Percentiles rank a stretch among this genome's conserved stretches.
These are phyloP conservation scores for Fusarium anguioides DNA, from an alignment of 2,329 filamentous ascomycete species.

Conservation along the genomic window DNA sequence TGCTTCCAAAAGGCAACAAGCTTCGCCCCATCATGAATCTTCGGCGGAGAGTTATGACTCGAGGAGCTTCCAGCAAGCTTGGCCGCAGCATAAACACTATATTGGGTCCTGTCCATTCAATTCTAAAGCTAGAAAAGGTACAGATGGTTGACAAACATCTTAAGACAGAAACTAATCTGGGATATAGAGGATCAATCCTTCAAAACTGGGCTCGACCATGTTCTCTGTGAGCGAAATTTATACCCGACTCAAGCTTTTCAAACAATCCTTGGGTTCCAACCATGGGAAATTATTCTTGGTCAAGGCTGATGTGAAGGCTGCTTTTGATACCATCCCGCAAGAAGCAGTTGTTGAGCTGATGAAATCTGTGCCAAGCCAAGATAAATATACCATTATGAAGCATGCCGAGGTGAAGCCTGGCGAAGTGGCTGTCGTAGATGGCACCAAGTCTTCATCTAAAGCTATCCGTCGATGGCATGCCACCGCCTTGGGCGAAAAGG, in stretches of 20 bases:
- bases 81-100: constrained; percentile 58
- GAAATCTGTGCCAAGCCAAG: constrained; percentile 63
- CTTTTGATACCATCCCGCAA: constrained; percentile 97
- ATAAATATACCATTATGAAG: constrained; percentile 76
- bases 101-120: constrained; percentile 78
- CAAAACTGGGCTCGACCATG: constrained; percentile 79
- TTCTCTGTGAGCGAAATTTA: constrained; percentile 87
- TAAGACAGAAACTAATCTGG: constrained; percentile 22
- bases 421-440: constrained; percentile 44
- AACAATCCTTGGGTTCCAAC: constrained; percentile 56
- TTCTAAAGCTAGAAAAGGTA: constrained; percentile 83
- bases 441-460: constrained; percentile 47
- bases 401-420: constrained; percentile 76
- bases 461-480: constrained; percentile 63
- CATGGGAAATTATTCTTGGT: constrained; percentile 78
- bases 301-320: constrained; percentile 90
- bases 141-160: not conserved
- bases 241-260: constrained; percentile 76
- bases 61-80: constrained; percentile 72
- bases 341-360: constrained; percentile 76
- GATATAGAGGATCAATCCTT: constrained; percentile 60
- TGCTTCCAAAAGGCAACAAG: constrained; percentile 82
- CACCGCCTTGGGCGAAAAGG: constrained; percentile 58
- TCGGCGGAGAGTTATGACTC: constrained; percentile 68
- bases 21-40: constrained; percentile 91